These are phyloP conservation scores for Fusarium kyushuense DNA, from an alignment of 2,329 filamentous ascomycete genomes.

Conservation along the genomic window DNA sequence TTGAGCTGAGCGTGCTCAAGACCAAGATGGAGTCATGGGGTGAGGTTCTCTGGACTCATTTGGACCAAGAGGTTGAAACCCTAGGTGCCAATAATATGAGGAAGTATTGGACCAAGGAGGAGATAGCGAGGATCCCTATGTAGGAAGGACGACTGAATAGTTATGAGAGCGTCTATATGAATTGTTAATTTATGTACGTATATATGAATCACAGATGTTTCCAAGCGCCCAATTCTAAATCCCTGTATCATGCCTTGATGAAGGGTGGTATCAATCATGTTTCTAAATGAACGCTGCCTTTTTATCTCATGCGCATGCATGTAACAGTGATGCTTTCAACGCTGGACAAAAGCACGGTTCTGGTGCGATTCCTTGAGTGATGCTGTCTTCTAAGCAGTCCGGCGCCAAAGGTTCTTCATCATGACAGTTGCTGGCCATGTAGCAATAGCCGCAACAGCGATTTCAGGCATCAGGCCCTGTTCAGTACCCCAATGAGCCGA, in stretches of 20 bases:
- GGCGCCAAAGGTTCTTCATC: conserved; percentile 61
- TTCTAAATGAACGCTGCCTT: conserved; percentile 22
- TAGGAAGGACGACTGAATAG: conserved; percentile 51
- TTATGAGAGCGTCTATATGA: not conserved
- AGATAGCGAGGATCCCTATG: conserved; percentile 79
- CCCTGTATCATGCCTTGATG: conserved; percentile 5
- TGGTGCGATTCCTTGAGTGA: not conserved
- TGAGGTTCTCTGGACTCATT: conserved; percentile 81
- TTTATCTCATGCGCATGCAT: conserved; percentile 1
- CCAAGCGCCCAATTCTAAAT: conserved; percentile 18
- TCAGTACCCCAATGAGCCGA: conserved; percentile 86
- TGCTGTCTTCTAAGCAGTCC: conserved; percentile 48
- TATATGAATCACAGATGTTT: conserved; percentile 14
- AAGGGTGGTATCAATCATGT: conserved; percentile 24
- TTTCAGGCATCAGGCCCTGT: conserved; percentile 64
- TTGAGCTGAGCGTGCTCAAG: conserved; percentile 71
- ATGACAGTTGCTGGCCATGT: conserved; percentile 59
- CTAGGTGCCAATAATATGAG: conserved; percentile 87
- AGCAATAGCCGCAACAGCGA: conserved; percentile 57
- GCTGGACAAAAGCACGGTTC: not conserved
- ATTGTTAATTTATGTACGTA: conserved; percentile 8
- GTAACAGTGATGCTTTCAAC: not conserved
- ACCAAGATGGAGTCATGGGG: conserved; percentile 82
- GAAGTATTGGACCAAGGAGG: conserved; percentile 80
- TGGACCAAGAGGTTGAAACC: conserved; percentile 85